These are phyloP conservation scores for Phylloporus rhodoxanthus DNA, from an alignment of 768 basidiomycete species.

Conservation along the genomic window DNA sequence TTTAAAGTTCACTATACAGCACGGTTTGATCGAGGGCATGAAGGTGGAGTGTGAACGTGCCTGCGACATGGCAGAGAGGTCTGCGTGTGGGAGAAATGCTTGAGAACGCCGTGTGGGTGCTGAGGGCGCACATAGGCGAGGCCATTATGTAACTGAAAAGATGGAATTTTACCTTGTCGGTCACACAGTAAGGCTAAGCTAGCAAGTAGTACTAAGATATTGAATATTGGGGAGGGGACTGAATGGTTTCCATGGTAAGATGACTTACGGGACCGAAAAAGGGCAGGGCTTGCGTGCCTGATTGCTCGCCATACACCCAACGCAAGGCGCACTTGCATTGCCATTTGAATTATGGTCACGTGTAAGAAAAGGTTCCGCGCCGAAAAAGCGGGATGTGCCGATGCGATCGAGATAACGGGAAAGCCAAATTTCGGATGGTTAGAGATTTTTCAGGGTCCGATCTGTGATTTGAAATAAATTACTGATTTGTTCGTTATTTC, in stretches of 20 bases:
- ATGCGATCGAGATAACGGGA: slow-evolving; percentile 29
- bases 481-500: slow-evolving; percentile 19
- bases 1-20: slow-evolving; percentile 22
- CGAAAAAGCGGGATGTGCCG: slow-evolving; percentile 31
- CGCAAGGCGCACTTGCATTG: neutral
- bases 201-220: no score
- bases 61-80: slow-evolving; percentile 14
- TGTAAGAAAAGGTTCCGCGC: slow-evolving; percentile 25
- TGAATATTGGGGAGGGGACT: no score
- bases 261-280: slow-evolving; percentile 29
- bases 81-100: slow-evolving; percentile 23
- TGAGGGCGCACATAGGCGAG: neutral
- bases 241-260: slow-evolving; percentile 27
- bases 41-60: slow-evolving; percentile 30
- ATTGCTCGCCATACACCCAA: neutral
- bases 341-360: slow-evolving; percentile 2
- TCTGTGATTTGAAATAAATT: slow-evolving; percentile 26
- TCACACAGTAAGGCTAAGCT: no score
- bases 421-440: slow-evolving; percentile 30
- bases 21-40: neutral
- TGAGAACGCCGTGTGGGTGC: slow-evolving; percentile 19
- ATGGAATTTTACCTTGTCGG: no score
- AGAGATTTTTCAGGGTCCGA: slow-evolving; percentile 32
- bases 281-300: slow-evolving; percentile 28
- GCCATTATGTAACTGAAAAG: no score